Base-by-base conservation (phyloP, 768 basidiomycete species). In the Tricholoma bakamatsutake region DNA sequence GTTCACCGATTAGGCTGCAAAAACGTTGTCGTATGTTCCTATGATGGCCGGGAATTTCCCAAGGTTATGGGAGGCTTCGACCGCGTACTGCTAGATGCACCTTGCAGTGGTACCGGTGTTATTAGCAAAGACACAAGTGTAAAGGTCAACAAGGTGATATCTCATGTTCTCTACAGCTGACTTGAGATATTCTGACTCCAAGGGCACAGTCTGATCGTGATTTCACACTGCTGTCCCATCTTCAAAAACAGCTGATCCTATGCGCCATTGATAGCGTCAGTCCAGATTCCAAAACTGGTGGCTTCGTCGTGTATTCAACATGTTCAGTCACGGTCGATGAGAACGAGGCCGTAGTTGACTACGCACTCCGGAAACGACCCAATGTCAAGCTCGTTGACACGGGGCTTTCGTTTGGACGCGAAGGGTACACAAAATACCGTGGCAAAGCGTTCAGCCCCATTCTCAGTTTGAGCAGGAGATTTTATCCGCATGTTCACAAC, bases 11-110 rank as follows among this genome's bases (percentile, higher is more conserved):
- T 99, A 60, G 97, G 97, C 3, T 99, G 97, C 78, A 96, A 93
- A 73, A 99, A 98, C 67, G 96, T 98, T 50, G 86, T 97, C 9
- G 84, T 98, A 45, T 98, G 95, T 69, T 95, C 93, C 43, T 94
- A 98, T 64, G 97, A 99, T 64, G 97, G 96, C 6, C 79, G 97
- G 54, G 91, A 98, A 70, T 99, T 98, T 71, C 97, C 97, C 13
- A 97, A 93, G 70, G 94, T 99, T 48, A 95, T 99, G 80, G 97
- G 96, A 18, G 97, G 97, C 5, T 99, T 99, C 64, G 96, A 99
- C 65, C 80, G 97, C n/a, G 94, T 98, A 42, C 73, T 99, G 52
- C 73, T 99, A 45, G 97, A 99, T 71, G 96, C 97, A 34, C 97
- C 97, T 27, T 99, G 97, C 71, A 93, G 90, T 63, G 97, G 97